Conservation (phyloP, 345 rosid genomes). For the Rhodomyrtus tomentosa region DNA sequence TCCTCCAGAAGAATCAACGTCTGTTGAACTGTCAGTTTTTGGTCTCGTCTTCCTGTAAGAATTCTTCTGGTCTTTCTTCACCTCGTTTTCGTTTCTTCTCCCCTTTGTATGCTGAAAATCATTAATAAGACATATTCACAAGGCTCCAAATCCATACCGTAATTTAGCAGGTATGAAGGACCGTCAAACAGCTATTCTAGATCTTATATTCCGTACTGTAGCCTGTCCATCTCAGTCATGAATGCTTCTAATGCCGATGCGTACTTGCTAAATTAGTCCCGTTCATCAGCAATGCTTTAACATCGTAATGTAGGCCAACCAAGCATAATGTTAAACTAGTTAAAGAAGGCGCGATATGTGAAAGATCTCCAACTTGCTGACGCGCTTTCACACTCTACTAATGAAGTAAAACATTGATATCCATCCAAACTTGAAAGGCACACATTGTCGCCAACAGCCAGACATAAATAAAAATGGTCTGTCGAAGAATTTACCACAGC, state of each 20-base stretch:
- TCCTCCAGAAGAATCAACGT: not conserved
- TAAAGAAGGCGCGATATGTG: not conserved
- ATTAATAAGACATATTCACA: not conserved
- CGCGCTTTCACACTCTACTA: not conserved
- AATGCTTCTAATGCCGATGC: not conserved
- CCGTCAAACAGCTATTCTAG: not conserved
- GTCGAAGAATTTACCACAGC: not conserved
- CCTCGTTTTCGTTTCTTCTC: not conserved
- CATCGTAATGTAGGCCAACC: not conserved
- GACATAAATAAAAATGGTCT: not conserved
- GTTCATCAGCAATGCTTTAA: not conserved
- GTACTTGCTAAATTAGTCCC: not conserved
- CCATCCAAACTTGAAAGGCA: not conserved
- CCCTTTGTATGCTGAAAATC: constrained; percentile 5
- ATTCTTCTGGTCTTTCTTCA: constrained; percentile 2
- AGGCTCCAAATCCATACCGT: not conserved
- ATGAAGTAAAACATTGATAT: not conserved
- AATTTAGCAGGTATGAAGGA: not conserved
- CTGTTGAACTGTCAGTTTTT: constrained; percentile 7
- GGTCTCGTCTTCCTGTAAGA: not conserved
- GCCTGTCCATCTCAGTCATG: not conserved
- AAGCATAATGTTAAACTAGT: not conserved
- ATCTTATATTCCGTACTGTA: not conserved
- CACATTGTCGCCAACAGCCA: not conserved
- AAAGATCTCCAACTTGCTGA: not conserved